A percentile compares a stretch with the other conserved stretches of the same genome.
These are phyloP conservation scores for Jaltomata sinuosa DNA, from an alignment of 257 asterid species.

Conservation along the genomic window DNA sequence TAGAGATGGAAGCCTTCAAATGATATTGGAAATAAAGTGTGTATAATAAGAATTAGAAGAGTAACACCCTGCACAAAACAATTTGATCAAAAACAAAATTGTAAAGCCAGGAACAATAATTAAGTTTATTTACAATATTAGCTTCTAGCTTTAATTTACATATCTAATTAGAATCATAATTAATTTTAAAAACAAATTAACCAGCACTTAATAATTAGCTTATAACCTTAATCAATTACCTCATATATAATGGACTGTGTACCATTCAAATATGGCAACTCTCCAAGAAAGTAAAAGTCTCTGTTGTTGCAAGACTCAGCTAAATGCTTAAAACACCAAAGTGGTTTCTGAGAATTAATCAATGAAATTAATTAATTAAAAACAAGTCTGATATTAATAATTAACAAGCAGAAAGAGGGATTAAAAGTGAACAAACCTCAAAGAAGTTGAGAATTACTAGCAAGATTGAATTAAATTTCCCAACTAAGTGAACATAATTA, in stretches of 20 bases:
- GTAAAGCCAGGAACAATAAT: background rate
- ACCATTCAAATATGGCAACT: slow-evolving; percentile 68
- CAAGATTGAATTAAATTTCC: slow-evolving; percentile 74
- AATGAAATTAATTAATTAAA: background rate
- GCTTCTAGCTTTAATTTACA: background rate
- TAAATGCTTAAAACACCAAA: slow-evolving; percentile 65
- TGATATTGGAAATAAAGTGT: slow-evolving; percentile 55
- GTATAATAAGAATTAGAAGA: slow-evolving; percentile 53
- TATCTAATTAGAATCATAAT: background rate
- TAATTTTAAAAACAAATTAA: background rate
- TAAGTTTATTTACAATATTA: too few species aligned
- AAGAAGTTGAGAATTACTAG: slow-evolving; percentile 64
- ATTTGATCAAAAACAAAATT: background rate
- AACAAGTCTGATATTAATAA: background rate
- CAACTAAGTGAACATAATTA: slow-evolving; percentile 64
- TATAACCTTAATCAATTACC: slow-evolving; percentile 37
- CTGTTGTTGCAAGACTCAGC: slow-evolving; percentile 46
- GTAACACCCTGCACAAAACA: slow-evolving; percentile 47
- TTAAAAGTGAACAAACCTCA: slow-evolving; percentile 38
- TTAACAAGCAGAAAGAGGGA: background rate
- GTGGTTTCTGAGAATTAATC: slow-evolving; percentile 59
- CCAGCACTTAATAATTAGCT: too few species aligned
- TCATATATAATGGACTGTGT: slow-evolving; percentile 64
- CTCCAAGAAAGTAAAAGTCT: slow-evolving; percentile 72
- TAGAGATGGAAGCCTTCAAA: slow-evolving; percentile 67